phyloP scores from a whole-genome alignment of 148 eudicot species.

The Chenopodium suecicum region DNA sequence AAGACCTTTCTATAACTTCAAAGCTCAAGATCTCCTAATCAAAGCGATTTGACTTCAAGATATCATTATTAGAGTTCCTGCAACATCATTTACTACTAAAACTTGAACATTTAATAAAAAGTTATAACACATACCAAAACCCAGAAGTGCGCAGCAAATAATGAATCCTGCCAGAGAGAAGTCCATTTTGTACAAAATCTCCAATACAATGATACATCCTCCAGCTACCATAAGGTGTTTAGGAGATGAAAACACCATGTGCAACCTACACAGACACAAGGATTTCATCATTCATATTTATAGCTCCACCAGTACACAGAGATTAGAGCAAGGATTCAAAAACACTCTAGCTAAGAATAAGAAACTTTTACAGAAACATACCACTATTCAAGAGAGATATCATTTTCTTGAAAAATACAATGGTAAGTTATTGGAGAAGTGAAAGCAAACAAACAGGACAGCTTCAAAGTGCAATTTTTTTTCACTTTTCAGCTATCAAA shows the following conservation, averaged over 20 bases:
- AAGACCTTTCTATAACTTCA: neutral
- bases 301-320: neutral
- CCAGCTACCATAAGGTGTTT: constrained; percentile 88
- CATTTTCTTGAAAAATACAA: neutral
- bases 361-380: neutral
- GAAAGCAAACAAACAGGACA: too few species aligned
- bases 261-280: constrained; percentile 52
- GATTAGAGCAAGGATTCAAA: neutral
- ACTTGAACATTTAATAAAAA: constrained; percentile 2
- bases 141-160: constrained; percentile 69
- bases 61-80: neutral
- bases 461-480: neutral
- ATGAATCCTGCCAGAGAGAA: constrained; percentile 80
- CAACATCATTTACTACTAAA: neutral
- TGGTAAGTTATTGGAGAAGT: neutral
- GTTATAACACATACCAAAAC: constrained; percentile 57
- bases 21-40: neutral
- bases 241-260: constrained; percentile 93
- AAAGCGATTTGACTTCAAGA: neutral
- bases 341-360: neutral
- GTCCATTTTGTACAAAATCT: constrained; percentile 79
- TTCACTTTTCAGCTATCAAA: neutral
- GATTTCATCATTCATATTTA: constrained; percentile 7
- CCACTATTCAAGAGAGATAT: neutral
- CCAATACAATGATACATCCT: constrained; percentile 80